A percentile compares a stretch with the other conserved stretches of the same genome.
Conservation (phyloP, 2,329 filamentous ascomycete species). For the Pyricularia pennisetigena region DNA sequence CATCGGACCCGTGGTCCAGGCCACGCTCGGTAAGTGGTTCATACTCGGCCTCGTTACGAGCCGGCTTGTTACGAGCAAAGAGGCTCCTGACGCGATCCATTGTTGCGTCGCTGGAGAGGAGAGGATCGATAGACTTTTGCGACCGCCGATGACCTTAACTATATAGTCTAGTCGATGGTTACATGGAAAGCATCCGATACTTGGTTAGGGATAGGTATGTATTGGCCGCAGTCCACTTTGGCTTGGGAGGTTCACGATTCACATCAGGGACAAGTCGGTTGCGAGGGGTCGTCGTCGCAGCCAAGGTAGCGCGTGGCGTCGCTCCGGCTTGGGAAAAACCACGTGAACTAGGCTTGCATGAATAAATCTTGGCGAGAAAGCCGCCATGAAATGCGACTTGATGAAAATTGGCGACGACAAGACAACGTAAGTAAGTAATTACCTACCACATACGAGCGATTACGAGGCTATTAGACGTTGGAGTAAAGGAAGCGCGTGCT, state of each 20-base stretch:
- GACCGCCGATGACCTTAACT: background rate
- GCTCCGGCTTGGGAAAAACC: background rate
- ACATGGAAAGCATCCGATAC: background rate
- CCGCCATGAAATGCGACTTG: background rate
- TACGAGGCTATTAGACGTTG: background rate
- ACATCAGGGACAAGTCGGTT: background rate
- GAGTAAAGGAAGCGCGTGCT: background rate
- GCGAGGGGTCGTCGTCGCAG: background rate
- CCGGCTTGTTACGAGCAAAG: conserved; percentile 18
- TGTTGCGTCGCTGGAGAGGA: conserved; percentile 1
- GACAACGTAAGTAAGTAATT: background rate
- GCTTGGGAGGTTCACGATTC: background rate
- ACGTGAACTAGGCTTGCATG: background rate
- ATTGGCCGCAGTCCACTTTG: background rate
- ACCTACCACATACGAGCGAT: background rate
- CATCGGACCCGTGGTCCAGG: conserved; percentile 2
- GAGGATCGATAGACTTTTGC: background rate
- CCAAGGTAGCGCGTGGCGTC: background rate
- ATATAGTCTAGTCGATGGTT: background rate
- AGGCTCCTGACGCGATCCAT: conserved; percentile 30
- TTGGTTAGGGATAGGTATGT: background rate
- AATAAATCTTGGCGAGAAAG: background rate
- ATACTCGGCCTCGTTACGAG: conserved; percentile 22
- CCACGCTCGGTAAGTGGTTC: conserved; percentile 21
- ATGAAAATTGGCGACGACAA: background rate